Base-by-base conservation (phyloP, 2,329 filamentous ascomycete species). In the Neonectria neomacrospora region DNA sequence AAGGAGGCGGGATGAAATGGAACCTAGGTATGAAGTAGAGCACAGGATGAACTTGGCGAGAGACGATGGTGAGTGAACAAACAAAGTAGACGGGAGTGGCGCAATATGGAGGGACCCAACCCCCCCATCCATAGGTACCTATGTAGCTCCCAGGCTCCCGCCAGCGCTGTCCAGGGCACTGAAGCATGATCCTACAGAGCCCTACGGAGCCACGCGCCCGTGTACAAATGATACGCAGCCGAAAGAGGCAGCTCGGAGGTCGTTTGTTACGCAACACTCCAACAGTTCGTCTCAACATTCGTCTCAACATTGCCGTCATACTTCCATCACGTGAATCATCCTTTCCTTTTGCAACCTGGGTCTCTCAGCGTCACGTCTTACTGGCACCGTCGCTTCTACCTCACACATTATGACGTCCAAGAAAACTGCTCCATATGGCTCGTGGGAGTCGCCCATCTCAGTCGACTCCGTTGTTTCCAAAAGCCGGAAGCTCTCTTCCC, bases 391-490 rank as follows among this genome's bases (percentile, higher is more conserved):
- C n/a, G n/a, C 37, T 18, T 20, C 16, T n/a, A 9, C n/a, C 37
- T 16, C 4, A 14, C n/a, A 5, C 8, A 20, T 11, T n/a, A 73
- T 73, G 69, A 8, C 45, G 3, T 14, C 53, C 3, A 73, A 64
- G 20, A 69, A 59, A 48, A 56, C 69, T 16, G 75, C 69, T 0
- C 74, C 73, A 3, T 80, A 81, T 23, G 80, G 80, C 22, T 69
- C 76, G 8, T 82, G 80, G 80, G 60, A 73, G 14, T 81, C 80
- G 3, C 72, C 74, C 9, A 80, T 82, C 45, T 76, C 76, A 1
- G 60, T 73, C 12, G 78, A 80, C 16, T 75, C 75, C 1, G 75
- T 79, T 2, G 77, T 76, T 2, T 76, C 76, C 4, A 77, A 77
- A n/a, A 76, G 71, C 20, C 70, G 74, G 56, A 64, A 57, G 2